Percentiles rank a stretch among this genome's conserved stretches.
Conservation (phyloP, 192 early-diverging fungal genomes). For the Phlyctochytrium arcticum region DNA sequence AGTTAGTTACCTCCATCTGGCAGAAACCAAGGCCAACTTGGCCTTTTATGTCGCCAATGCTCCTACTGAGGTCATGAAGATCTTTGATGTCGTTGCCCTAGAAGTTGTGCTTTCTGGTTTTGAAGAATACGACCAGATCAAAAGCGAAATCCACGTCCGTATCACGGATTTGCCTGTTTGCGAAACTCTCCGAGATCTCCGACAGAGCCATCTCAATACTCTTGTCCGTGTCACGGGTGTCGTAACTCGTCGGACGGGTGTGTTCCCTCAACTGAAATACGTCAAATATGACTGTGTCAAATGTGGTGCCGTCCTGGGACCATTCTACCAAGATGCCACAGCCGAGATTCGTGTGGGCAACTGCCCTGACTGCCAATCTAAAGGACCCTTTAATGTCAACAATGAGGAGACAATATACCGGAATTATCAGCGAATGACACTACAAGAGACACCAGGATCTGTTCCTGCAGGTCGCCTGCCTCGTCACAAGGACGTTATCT, state of each 20-base stretch:
- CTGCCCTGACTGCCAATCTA: slow-evolving; percentile 85
- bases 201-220: slow-evolving; percentile 88
- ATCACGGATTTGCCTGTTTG: slow-evolving; percentile 83
- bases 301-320: slow-evolving; percentile 86
- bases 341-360: slow-evolving; percentile 78
- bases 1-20: slow-evolving; percentile 79
- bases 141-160: slow-evolving; percentile 90
- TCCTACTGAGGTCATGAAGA: slow-evolving; percentile 80
- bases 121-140: slow-evolving; percentile 86
- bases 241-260: slow-evolving; percentile 87
- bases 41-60: slow-evolving; percentile 89
- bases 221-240: slow-evolving; percentile 89
- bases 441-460: slow-evolving; percentile 94
- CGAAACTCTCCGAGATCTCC: slow-evolving; percentile 82
- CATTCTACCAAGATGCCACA: slow-evolving; percentile 89
- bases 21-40: slow-evolving; percentile 71
- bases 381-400: slow-evolving; percentile 89
- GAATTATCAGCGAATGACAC: slow-evolving; percentile 93
- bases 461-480: slow-evolving; percentile 94
- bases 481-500: slow-evolving; percentile 87
- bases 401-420: slow-evolving; percentile 94
- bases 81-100: slow-evolving; percentile 91
- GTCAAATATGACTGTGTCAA: slow-evolving; percentile 95
- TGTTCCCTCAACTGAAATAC: slow-evolving; percentile 96
- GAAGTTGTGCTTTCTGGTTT: slow-evolving; percentile 85